These are phyloP conservation scores for Fusarium subglutinans DNA, from an alignment of 2,329 filamentous ascomycete species.

Conservation along the genomic window DNA sequence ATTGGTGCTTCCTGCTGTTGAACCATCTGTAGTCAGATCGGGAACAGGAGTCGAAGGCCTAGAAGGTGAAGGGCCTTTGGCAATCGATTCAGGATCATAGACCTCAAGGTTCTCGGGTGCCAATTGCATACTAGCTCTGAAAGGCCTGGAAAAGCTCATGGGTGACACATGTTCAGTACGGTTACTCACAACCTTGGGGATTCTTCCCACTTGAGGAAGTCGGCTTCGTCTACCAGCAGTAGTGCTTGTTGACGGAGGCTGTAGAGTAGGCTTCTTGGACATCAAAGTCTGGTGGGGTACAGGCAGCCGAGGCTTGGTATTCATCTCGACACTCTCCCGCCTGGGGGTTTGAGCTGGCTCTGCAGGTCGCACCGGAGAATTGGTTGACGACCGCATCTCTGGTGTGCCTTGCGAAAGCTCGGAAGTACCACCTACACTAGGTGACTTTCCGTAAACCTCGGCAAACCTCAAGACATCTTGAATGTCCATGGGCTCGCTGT, in stretches of 20 bases:
- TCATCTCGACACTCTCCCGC: background rate
- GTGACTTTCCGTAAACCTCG: constrained; percentile 47
- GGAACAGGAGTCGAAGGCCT: constrained; percentile 51
- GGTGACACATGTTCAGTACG: constrained; percentile 73
- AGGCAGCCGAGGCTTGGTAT: constrained; percentile 8
- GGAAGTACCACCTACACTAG: constrained; percentile 23
- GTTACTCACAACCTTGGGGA: constrained; percentile 81
- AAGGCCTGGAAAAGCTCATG: constrained; percentile 87
- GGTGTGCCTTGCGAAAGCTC: constrained; percentile 24
- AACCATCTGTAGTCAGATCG: constrained; percentile 50
- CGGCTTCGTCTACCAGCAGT: constrained; percentile 59
- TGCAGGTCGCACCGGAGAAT: constrained; percentile 11
- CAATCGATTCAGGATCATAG: constrained; percentile 52
- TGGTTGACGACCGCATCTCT: constrained; percentile 21
- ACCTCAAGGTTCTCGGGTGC: constrained; percentile 43
- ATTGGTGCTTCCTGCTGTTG: constrained; percentile 47
- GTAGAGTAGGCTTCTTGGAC: constrained; percentile 5
- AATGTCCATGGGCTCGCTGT: constrained; percentile 52
- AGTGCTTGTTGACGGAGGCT: background rate
- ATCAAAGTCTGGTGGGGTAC: constrained; percentile 5
- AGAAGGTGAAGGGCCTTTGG: constrained; percentile 58
- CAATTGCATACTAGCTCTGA: constrained; percentile 63
- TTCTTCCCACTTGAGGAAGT: constrained; percentile 83
- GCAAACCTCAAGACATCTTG: constrained; percentile 62
- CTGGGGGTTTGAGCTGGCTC: background rate